A percentile compares a stretch with the other conserved stretches of the same genome.
Evolutionary conservation across 768 basidiomycete genomes (phyloP).

Genomic region (Mycena epipterygia): DNA sequence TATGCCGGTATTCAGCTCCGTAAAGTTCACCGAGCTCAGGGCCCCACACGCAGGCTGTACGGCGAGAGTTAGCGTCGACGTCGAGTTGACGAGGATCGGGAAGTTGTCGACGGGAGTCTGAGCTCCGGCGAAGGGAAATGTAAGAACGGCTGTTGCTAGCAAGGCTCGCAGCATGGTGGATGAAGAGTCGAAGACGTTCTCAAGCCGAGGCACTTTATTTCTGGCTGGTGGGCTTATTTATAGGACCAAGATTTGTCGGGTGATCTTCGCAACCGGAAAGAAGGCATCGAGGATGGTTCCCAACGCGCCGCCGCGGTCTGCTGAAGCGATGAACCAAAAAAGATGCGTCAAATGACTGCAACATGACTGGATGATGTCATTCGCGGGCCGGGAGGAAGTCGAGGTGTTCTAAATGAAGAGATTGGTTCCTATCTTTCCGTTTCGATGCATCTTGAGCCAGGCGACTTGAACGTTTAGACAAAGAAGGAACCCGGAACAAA

Average conservation of each 20-base stretch:
- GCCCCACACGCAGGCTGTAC: conserved; percentile 44
- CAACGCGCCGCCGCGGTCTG: background rate
- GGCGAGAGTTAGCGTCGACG: conserved; percentile 43
- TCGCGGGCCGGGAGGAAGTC: conserved; percentile 27
- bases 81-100: conserved; percentile 43
- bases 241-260: background rate
- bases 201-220: too few species aligned
- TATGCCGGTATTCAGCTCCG: conserved; percentile 47
- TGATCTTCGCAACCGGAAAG: background rate
- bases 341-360: conserved; percentile 28
- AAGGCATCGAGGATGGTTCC: background rate
- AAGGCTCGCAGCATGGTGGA: background rate
- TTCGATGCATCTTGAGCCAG: too few species aligned
- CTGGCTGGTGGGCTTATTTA: background rate
- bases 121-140: background rate
- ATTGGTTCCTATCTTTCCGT: too few species aligned
- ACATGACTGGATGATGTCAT: conserved; percentile 3
- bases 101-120: conserved; percentile 29
- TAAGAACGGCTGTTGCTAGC: background rate
- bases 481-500: too few species aligned
- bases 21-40: conserved; percentile 39
- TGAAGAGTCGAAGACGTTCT: background rate
- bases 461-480: too few species aligned
- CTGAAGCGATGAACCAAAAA: background rate
- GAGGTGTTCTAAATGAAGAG: too few species aligned